Conservation (phyloP, 2,329 filamentous ascomycete species). For the Fusarium protoensiforme region DNA sequence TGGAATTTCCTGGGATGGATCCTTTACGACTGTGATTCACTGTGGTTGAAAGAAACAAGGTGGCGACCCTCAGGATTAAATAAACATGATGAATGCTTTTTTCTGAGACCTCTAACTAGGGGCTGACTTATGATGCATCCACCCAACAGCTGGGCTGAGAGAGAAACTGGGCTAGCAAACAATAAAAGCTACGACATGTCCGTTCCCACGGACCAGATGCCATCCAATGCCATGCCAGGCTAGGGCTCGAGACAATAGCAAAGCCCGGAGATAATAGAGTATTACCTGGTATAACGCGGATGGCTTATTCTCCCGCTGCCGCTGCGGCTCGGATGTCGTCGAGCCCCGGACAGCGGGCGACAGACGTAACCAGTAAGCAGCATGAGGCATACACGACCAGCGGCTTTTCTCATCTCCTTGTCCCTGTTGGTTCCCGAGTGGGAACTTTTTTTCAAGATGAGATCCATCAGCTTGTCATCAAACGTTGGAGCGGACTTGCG, state of each 20-base stretch:
- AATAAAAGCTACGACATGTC: background rate
- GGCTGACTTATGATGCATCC: background rate
- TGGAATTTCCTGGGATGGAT: background rate
- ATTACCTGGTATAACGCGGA: conserved; percentile 3
- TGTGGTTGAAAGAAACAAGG: background rate
- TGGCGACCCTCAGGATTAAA: background rate
- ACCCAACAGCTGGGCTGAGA: background rate
- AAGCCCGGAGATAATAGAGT: background rate
- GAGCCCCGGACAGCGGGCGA: conserved; percentile 4
- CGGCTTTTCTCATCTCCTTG: conserved; percentile 1
- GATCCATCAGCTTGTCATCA: conserved; percentile 16
- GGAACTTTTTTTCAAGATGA: background rate
- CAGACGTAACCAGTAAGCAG: conserved; percentile 13
- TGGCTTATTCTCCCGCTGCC: conserved; percentile 25
- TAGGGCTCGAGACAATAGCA: background rate
- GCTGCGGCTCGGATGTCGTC: background rate
- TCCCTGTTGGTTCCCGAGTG: background rate
- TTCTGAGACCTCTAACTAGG: background rate
- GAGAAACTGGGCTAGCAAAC: background rate
- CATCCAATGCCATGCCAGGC: background rate
- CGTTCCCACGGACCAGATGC: background rate
- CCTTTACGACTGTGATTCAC: background rate
- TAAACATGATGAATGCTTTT: background rate
- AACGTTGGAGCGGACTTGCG: conserved; percentile 36
- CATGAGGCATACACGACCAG: conserved; percentile 20